These are phyloP conservation scores for Psidium guajava DNA, from an alignment of 345 rosid species.

Conservation along the genomic window DNA sequence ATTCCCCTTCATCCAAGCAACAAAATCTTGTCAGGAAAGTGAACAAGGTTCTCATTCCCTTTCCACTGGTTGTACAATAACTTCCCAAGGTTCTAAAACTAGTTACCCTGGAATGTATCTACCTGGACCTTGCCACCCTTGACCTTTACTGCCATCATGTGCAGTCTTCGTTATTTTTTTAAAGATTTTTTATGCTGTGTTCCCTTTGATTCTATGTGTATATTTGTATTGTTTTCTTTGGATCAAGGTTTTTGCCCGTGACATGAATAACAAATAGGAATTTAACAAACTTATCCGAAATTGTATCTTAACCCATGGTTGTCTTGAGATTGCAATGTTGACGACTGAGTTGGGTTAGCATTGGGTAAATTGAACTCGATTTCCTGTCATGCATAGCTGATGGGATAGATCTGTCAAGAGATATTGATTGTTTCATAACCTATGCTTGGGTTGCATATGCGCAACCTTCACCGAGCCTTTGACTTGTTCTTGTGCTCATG, in stretches of 20 bases:
- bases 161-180: background rate
- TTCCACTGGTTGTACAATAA: background rate
- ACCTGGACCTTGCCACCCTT: background rate
- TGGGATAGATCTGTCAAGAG: background rate
- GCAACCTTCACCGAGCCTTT: background rate
- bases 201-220: background rate
- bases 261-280: background rate
- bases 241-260: background rate
- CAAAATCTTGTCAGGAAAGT: background rate
- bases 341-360: background rate
- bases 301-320: background rate
- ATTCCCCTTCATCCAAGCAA: background rate
- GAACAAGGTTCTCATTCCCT: background rate
- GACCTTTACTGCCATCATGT: background rate
- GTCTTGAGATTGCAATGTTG: background rate
- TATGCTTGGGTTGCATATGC: background rate
- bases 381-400: background rate
- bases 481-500: background rate
- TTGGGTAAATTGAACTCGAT: background rate
- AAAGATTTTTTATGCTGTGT: background rate
- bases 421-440: background rate
- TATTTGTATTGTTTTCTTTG: background rate
- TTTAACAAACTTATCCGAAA: background rate
- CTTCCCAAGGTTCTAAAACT: background rate
- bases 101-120: background rate